Conservation (phyloP, 208 protist species). For the Tritrichomonas musculus region DNA sequence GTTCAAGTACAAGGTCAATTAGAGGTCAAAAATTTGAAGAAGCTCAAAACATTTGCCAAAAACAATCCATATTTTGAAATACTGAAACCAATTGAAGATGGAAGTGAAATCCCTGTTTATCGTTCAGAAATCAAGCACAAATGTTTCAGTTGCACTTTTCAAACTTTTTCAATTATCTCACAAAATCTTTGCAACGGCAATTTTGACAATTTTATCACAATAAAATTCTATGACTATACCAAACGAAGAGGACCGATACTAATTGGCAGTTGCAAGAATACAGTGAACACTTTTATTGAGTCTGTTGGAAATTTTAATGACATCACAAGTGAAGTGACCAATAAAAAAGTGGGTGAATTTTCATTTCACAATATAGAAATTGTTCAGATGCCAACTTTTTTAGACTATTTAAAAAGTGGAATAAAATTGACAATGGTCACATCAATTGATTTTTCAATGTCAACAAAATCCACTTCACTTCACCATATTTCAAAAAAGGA, state of each 20-base stretch:
- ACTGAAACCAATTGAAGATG: background rate
- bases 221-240: background rate
- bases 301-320: background rate
- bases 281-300: background rate
- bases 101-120: background rate
- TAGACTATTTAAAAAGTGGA: conserved; percentile 42
- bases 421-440: conserved; percentile 42
- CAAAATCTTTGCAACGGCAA: background rate
- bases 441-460: conserved; percentile 47
- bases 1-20: background rate
- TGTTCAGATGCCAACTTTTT: conserved; percentile 34
- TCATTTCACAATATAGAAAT: background rate
- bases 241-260: background rate
- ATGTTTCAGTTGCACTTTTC: background rate
- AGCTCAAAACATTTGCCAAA: background rate
- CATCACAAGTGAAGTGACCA: background rate
- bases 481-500: background rate
- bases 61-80: background rate
- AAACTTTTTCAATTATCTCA: background rate
- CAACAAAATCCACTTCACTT: conserved; percentile 34
- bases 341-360: background rate
- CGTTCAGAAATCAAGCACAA: background rate
- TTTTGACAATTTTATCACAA: background rate
- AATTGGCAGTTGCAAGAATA: background rate
- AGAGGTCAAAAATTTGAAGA: background rate